Base-by-base conservation (phyloP, 1,139 yeast genomes). In the Magnusiomyces fungicola region DNA sequence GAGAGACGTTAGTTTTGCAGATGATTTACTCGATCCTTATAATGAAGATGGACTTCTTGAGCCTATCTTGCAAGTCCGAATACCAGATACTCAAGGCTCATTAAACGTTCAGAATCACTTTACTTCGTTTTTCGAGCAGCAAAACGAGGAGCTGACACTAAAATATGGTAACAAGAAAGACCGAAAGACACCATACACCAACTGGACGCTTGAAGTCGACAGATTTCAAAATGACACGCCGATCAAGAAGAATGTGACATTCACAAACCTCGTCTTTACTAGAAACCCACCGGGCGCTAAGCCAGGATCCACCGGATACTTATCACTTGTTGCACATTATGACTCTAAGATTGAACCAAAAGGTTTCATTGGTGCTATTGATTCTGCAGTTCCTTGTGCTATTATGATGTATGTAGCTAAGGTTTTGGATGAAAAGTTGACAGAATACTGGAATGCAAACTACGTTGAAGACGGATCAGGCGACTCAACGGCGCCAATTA, bases 281-380 rank as follows among this genome's bases (percentile, higher is more conserved):
- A 54, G 59, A n/a, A 63, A 59, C 41, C 65, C 64, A 1, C 64
- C 65, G 3, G 56, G 53, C 3, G 48, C 51, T 3, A 43, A 47
- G 9, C 51, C 53, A n/a, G 60, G 59, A 1, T 55, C 57, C 2
- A 56, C 61, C 3, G 62, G 62, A n/a, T 63, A 71, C 38, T 55
- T 76, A 21, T 69, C 75, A 0, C 55, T 76, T 3, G 76, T 76
- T 2, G 83, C 80, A 0, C 83, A 78, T 57, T 78, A 76, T 54
- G 83, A 78, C 58, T 71, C 80, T 2, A 69, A 75, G 54, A 52
- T 66, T 5, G 60, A 61, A 7, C 80, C 80, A 1, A 64, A 64
- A n/a, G 81, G 81, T 2, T 78, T 79, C 49, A 64, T 78, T 38
- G 83, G 83, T 2, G 83, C 81, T 1, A 75, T 70, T 38, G 83